Base-by-base conservation (phyloP, 495 filamentous ascomycete species). In the Aspergillus coremiiformis region DNA sequence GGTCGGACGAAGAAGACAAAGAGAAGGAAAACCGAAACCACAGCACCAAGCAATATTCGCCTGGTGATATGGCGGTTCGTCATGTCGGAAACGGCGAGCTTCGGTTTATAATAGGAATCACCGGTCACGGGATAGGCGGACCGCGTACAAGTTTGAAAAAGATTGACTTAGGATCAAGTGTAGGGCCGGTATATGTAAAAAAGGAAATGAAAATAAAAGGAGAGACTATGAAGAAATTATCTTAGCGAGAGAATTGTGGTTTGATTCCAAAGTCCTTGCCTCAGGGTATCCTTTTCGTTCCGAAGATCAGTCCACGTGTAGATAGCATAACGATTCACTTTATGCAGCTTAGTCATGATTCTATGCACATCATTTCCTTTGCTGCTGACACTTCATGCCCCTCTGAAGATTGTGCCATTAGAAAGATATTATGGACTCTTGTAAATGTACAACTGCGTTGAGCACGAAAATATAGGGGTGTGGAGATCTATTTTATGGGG, bases 1-100 rank as follows among this genome's bases (percentile, higher is more conserved):
- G 71, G 71, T 32, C 64, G 61, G 37, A 74, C 57, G 48, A 76
- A 70, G 42, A 74, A 58, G 51, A 76, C 54, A 29, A 74, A 69
- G 22, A 74, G 33, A 32, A 76, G 54, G 35, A 66, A 65, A 43
- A 71, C 51, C 5, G 65, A 39, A 19, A 72, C 58, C n/a, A 53
- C 55, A 27, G 56, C 61, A 63, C 70, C 66, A 56, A 68, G 63
- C 43, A 65, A 51, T 41, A 76, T 66, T 32, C 68, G 68, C 47
- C 70, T 64, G 41, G 68, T 69, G 49, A 71, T 65, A 55, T 73
- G 71, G 26, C 71, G 73, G 47, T 60, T 69, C 4, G 71, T 66
- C 71, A 77, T 76, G 50, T 20, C 56, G 42, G 23, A 42, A 48
- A 44, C 37, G 39, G 41, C 21, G 39, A 45, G 47, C 41, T n/a